These are phyloP conservation scores for Cladosporium sp. DNA, from an alignment of 2,329 filamentous ascomycete species.

Conservation along the genomic window DNA sequence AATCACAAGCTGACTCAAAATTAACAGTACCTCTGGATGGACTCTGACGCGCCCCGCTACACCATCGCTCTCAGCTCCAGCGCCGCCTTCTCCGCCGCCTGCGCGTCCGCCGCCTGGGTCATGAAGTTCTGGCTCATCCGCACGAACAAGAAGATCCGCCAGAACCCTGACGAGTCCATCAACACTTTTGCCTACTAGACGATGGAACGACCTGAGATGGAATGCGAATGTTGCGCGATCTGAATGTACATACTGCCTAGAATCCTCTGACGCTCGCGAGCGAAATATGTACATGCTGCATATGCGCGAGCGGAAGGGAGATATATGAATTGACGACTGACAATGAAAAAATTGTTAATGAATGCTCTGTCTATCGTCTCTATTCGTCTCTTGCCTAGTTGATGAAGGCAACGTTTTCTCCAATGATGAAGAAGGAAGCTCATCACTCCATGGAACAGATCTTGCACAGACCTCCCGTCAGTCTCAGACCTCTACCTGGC, in stretches of 20 bases:
- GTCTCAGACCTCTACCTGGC: neutral
- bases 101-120: conserved; percentile 39
- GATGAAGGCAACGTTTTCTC: too few relatives aligned
- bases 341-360: too few relatives aligned
- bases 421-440: too few relatives aligned
- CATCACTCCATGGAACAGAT: too few relatives aligned
- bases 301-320: too few relatives aligned
- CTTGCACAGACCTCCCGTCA: neutral
- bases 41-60: conserved; percentile 41
- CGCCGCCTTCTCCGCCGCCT: conserved; percentile 39
- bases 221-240: too few relatives aligned
- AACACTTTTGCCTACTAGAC: conserved; percentile 25
- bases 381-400: neutral
- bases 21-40: conserved; percentile 42
- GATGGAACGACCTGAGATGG: too few relatives aligned
- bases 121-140: conserved; percentile 37
- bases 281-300: too few relatives aligned
- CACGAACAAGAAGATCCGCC: conserved; percentile 35
- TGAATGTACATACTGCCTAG: too few relatives aligned
- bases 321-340: too few relatives aligned
- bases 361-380: neutral
- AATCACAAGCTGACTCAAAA: neutral
- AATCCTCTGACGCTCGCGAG: too few relatives aligned
- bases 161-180: conserved; percentile 25
- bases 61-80: conserved; percentile 41